A percentile compares a stretch with the other conserved stretches of the same genome.
These are phyloP conservation scores for Syzygium grande DNA, from an alignment of 345 rosid species.

Conservation along the genomic window DNA sequence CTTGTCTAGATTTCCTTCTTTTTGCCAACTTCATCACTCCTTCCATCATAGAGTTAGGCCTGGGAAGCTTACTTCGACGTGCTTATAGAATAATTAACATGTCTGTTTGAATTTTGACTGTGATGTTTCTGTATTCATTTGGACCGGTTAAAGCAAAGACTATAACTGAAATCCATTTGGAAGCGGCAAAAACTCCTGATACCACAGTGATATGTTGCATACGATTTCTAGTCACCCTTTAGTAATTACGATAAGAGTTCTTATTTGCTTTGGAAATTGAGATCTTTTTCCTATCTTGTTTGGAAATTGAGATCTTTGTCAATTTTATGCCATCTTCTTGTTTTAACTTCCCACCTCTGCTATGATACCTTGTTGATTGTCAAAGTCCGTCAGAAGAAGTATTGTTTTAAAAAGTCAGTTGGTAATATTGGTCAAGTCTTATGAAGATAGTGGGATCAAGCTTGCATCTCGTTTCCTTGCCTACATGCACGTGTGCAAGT, in stretches of 20 bases:
- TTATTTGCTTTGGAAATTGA: neutral
- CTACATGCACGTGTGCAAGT: too few relatives aligned
- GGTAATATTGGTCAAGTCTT: too few relatives aligned
- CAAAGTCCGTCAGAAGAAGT: too few relatives aligned
- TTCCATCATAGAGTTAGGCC: neutral
- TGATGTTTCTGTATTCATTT: neutral
- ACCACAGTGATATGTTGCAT: too few relatives aligned
- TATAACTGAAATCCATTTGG: neutral
- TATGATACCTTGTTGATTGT: too few relatives aligned
- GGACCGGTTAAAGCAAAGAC: conserved; percentile 2
- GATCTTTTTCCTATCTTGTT: too few relatives aligned
- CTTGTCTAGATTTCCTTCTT: neutral
- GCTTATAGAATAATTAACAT: neutral
- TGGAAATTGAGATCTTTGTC: neutral
- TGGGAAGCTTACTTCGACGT: neutral
- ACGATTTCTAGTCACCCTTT: too few relatives aligned
- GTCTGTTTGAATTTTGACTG: neutral
- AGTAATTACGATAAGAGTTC: too few relatives aligned
- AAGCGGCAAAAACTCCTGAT: conserved; percentile 25
- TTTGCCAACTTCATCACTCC: neutral
- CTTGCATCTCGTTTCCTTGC: too few relatives aligned
- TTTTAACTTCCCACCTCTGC: neutral
- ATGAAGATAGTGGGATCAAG: too few relatives aligned
- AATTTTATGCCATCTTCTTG: neutral
- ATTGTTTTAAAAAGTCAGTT: too few relatives aligned